Percentiles rank a stretch among this genome's conserved stretches.
Evolutionary conservation across 768 basidiomycete species (phyloP).

Genomic region (Boletales sp.): DNA sequence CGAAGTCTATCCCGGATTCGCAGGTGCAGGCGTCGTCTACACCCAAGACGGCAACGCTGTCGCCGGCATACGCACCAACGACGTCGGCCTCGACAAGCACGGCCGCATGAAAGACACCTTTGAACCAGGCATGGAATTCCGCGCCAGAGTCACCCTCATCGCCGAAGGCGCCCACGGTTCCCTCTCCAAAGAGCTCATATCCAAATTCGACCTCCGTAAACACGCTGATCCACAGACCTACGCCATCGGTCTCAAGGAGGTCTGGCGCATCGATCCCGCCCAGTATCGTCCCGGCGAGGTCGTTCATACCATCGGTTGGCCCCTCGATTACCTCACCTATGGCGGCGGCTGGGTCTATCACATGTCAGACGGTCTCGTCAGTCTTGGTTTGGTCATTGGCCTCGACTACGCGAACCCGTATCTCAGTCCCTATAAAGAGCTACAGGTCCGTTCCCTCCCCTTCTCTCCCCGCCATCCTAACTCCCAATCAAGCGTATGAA

Average conservation of each 20-base stretch:
- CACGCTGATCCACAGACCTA: conserved; percentile 85
- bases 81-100: conserved; percentile 83
- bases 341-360: conserved; percentile 97
- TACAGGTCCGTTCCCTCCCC: conserved; percentile 57
- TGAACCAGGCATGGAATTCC: conserved; percentile 96
- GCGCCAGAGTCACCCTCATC: conserved; percentile 85
- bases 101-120: conserved; percentile 79
- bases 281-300: conserved; percentile 67
- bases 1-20: conserved; percentile 96
- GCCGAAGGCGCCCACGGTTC: conserved; percentile 96
- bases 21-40: conserved; percentile 81
- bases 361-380: conserved; percentile 89
- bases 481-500: conserved; percentile 67
- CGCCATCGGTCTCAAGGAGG: conserved; percentile 94
- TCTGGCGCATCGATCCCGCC: conserved; percentile 80
- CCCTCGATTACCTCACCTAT: conserved; percentile 68
- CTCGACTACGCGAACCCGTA: conserved; percentile 95
- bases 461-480: conserved; percentile 2
- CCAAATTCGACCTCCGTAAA: conserved; percentile 69
- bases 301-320: conserved; percentile 96
- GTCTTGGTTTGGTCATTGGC: conserved; percentile 87
- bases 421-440: conserved; percentile 85
- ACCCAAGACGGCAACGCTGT: conserved; percentile 42
- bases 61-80: conserved; percentile 85
- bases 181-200: conserved; percentile 75